Percentiles rank a stretch among this genome's conserved stretches.
Evolutionary conservation across 2,329 filamentous ascomycete genomes (phyloP).

Genomic region (Akanthomyces muscarius): DNA sequence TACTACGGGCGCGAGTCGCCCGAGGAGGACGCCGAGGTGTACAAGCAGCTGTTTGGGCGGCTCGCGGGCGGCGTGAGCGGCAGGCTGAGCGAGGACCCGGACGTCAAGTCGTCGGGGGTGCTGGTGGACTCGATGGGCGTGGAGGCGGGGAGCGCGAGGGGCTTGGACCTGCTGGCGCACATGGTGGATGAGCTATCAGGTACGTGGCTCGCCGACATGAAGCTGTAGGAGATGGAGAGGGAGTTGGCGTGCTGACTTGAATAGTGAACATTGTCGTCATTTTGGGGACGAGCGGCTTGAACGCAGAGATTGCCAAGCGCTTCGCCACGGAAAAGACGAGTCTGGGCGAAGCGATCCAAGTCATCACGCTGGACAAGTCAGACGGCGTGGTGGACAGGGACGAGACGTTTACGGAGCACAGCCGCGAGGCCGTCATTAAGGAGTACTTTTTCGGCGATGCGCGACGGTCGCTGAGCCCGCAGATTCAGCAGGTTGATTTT

Average conservation of each 20-base stretch:
- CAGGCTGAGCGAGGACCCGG: slow-evolving; percentile 70
- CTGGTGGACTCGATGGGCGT: slow-evolving; percentile 80
- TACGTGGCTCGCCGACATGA: slow-evolving; percentile 23
- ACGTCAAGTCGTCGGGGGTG: slow-evolving; percentile 69
- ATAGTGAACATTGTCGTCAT: slow-evolving; percentile 75
- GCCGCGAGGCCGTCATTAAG: slow-evolving; percentile 72
- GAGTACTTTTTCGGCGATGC: slow-evolving; percentile 92
- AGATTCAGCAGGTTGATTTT: slow-evolving; percentile 81
- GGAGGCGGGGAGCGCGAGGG: slow-evolving; percentile 60
- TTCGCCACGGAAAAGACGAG: slow-evolving; percentile 56
- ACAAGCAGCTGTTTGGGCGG: slow-evolving; percentile 68
- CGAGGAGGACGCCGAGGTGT: slow-evolving; percentile 69
- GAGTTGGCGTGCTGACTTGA: slow-evolving; percentile 31
- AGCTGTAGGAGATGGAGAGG: too few relatives aligned
- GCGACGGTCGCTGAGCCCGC: slow-evolving; percentile 74
- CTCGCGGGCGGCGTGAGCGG: slow-evolving; percentile 76
- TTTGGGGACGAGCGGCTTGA: slow-evolving; percentile 72
- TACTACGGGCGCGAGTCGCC: slow-evolving; percentile 74
- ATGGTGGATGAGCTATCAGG: slow-evolving; percentile 57
- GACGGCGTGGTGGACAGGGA: slow-evolving; percentile 79
- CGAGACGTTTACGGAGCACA: slow-evolving; percentile 66
- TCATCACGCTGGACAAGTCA: slow-evolving; percentile 78
- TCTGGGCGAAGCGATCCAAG: slow-evolving; percentile 63
- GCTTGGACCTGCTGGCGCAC: slow-evolving; percentile 75
- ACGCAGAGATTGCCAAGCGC: slow-evolving; percentile 67